Evolutionary conservation across 495 filamentous ascomycete genomes (phyloP), one percentile per base, ranked within the genome.

Genomic region (Aspergillus affinis): DNA sequence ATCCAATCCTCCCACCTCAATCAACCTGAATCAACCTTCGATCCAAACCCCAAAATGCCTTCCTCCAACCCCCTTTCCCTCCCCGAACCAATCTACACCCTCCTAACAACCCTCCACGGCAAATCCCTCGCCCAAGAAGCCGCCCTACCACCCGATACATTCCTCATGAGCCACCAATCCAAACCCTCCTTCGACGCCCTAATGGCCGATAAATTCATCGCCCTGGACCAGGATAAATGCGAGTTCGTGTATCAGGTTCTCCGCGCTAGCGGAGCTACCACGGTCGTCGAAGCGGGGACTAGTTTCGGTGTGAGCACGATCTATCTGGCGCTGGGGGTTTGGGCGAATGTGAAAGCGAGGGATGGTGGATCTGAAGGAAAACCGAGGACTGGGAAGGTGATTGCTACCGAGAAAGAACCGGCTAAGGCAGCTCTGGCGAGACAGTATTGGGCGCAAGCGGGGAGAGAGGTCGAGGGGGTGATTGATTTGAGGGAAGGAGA

Each of bases 291-390:
- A 58, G 81, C 78, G 0, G 84, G 84, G 7, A 86, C 84, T 6
- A 81, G 78, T 52, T 86, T 80, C 55, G 84, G 84, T 13, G 82
- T 87, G 2, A 82, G 78, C 52, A 85, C 83, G 0, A 86, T 87
- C 58, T 85, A 86, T 54, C 77, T 86, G 19, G 81, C 81, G 0
- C 67, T 86, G 2, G 84, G 82, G 1, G 77, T 84, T 15, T 73
- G 69, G 4, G 68, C 76, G 49, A 73, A 63, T 27, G 58, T 61
- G 0, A 61, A 58, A 2, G 64, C 59, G 0, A 61, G 23, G 23
- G 51, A 0, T 32, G 7, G 61, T 51, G 2, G 29, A 47, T n/a
- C 32, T 26, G 19, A 79, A 26, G 23, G 23, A 4, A 26, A 26
- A 26, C 23, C 23, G 0, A 62, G 57, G 0, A 63, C 59, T 1